Conservation (phyloP, 2,329 filamentous ascomycete genomes). For the Colletotrichum tanaceti region DNA sequence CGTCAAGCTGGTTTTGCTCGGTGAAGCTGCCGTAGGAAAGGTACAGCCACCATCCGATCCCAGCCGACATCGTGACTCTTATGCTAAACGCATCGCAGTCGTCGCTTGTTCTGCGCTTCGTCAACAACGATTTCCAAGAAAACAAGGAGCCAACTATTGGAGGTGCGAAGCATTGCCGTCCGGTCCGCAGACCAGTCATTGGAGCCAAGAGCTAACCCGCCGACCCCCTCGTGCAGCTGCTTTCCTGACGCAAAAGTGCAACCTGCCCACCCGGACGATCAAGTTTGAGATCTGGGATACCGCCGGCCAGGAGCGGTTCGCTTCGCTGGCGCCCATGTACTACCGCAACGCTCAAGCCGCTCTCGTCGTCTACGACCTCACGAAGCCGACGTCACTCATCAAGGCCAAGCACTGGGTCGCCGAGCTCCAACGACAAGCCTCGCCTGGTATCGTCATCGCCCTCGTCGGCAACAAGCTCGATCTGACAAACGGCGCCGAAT, state of each 20-base stretch:
- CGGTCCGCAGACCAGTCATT: conserved; percentile 3
- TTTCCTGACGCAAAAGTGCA: conserved; percentile 98
- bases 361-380: conserved; percentile 98
- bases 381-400: conserved; percentile 92
- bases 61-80: neutral
- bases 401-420: conserved; percentile 99
- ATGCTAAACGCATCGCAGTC: conserved; percentile 69
- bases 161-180: conserved; percentile 66
- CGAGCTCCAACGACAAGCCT: conserved; percentile 95
- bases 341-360: conserved; percentile 98
- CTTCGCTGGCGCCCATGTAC: conserved; percentile 97
- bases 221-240: conserved; percentile 71
- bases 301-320: conserved; percentile 96
- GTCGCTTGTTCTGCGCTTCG: conserved; percentile 95
- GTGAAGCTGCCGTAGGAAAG: conserved; percentile 98
- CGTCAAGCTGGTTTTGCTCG: conserved; percentile 97
- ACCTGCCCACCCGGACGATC: conserved; percentile 90
- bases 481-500: conserved; percentile 75
- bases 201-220: conserved; percentile 27
- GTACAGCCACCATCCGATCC: conserved; percentile 59
- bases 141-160: conserved; percentile 99
- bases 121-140: conserved; percentile 99
- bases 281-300: conserved; percentile 99
- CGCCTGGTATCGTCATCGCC: conserved; percentile 95
- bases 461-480: conserved; percentile 98